phyloP scores from a whole-genome alignment of 306 rosid species.

The Dryas octopetala region DNA sequence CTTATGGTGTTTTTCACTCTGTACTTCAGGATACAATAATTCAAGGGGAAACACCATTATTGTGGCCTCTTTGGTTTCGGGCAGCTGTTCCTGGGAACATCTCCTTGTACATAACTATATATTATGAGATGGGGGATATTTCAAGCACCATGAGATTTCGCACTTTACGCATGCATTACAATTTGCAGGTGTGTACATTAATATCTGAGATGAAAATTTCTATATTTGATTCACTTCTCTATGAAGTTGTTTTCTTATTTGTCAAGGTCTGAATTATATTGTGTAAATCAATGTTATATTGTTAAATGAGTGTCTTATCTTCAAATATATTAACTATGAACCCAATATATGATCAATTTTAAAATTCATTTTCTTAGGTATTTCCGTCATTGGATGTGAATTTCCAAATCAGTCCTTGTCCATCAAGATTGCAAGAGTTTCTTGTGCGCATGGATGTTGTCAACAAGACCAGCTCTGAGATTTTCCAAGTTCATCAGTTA shows the following conservation, averaged over 20 bases:
- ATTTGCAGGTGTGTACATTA: slow-evolving; percentile 68
- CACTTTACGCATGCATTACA: slow-evolving; percentile 76
- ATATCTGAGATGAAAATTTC: slow-evolving; percentile 19
- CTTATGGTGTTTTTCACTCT: slow-evolving; percentile 22
- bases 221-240: slow-evolving; percentile 9
- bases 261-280: background rate
- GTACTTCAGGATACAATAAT: slow-evolving; percentile 61
- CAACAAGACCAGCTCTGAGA: slow-evolving; percentile 74
- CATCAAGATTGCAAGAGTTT: slow-evolving; percentile 78
- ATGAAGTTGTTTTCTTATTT: background rate
- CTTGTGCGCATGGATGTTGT: slow-evolving; percentile 84
- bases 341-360: slow-evolving; percentile 29
- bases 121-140: slow-evolving; percentile 80
- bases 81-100: slow-evolving; percentile 91
- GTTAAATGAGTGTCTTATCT: background rate
- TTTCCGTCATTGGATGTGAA: slow-evolving; percentile 86
- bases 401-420: slow-evolving; percentile 83
- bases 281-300: background rate
- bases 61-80: slow-evolving; percentile 98
- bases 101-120: slow-evolving; percentile 71
- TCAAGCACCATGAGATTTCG: slow-evolving; percentile 79
- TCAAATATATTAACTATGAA: slow-evolving; percentile 6
- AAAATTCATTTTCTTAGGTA: slow-evolving; percentile 50
- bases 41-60: slow-evolving; percentile 62
- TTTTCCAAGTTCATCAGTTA: slow-evolving; percentile 78